Conservation (phyloP, 257 asterid species). For the Jacaranda copaia region DNA sequence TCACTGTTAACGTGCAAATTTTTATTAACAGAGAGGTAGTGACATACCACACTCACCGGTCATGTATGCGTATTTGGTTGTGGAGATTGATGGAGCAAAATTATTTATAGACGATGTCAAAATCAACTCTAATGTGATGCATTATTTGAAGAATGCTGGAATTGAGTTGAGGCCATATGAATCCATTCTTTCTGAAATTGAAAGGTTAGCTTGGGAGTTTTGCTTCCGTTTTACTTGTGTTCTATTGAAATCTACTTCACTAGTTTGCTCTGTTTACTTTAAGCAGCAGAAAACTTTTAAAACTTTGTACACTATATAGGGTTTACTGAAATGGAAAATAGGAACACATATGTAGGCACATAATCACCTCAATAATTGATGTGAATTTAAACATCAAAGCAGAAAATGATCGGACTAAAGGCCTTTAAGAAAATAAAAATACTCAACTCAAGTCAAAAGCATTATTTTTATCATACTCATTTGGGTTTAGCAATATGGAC, state of each 20-base stretch:
- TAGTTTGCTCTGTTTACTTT: conserved; percentile 23
- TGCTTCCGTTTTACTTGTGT: conserved; percentile 15
- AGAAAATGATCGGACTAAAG: not conserved
- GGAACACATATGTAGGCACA: not conserved
- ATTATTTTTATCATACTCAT: not conserved
- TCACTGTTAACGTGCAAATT: conserved; percentile 22
- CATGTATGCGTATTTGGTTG: conserved; percentile 86
- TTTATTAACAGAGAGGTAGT: conserved; percentile 77
- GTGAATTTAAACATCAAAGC: conserved; percentile 5
- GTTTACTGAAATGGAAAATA: conserved; percentile 1
- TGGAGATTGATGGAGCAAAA: conserved; percentile 87
- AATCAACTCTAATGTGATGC: conserved; percentile 77
- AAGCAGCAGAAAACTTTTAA: conserved; percentile 28
- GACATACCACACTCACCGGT: conserved; percentile 94
- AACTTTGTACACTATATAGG: conserved; percentile 26
- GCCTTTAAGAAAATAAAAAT: not conserved
- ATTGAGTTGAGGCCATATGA: conserved; percentile 82
- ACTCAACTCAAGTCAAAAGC: not conserved
- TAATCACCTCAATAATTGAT: conserved; percentile 11
- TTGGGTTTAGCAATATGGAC: not conserved
- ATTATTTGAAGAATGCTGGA: conserved; percentile 79
- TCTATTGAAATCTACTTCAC: conserved; percentile 21
- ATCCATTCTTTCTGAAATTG: conserved; percentile 81
- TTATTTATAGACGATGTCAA: conserved; percentile 76
- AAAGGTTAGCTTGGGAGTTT: conserved; percentile 57